Conservation (phyloP, 164 flowering plant species). For the Vitis rupestris region DNA sequence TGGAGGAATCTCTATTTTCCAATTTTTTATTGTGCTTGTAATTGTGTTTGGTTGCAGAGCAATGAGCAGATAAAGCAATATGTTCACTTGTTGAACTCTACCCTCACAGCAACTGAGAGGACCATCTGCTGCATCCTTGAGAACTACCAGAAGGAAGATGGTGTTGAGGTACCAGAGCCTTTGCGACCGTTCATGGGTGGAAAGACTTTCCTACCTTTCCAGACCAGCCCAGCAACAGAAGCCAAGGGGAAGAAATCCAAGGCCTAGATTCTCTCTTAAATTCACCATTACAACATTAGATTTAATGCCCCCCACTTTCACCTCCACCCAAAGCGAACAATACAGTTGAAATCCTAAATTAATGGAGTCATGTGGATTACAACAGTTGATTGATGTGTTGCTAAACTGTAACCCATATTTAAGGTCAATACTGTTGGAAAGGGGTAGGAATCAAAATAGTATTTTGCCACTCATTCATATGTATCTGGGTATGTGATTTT, state of each 20-base stretch:
- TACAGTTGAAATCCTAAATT: background rate
- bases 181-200: slow-evolving; percentile 78
- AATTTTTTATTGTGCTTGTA: background rate
- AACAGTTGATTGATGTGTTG: too few relatives aligned
- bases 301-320: background rate
- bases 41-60: slow-evolving; percentile 42
- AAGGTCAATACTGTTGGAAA: too few relatives aligned
- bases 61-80: slow-evolving; percentile 83
- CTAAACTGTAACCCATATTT: too few relatives aligned
- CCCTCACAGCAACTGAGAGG: slow-evolving; percentile 94
- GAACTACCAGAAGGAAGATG: slow-evolving; percentile 87
- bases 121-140: slow-evolving; percentile 93
- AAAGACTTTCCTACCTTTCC: slow-evolving; percentile 71
- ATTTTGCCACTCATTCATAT: too few relatives aligned
- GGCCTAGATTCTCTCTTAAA: slow-evolving; percentile 24
- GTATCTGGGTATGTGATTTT: too few relatives aligned
- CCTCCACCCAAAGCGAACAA: background rate
- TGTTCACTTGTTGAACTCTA: slow-evolving; percentile 85
- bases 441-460: too few relatives aligned
- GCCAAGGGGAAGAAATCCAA: slow-evolving; percentile 74
- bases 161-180: slow-evolving; percentile 71
- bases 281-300: background rate
- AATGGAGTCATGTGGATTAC: too few relatives aligned
- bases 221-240: slow-evolving; percentile 39
- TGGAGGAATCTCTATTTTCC: background rate